Evolutionary conservation across 306 rosid genomes (phyloP).

Genomic region (Clitoria ternatea): DNA sequence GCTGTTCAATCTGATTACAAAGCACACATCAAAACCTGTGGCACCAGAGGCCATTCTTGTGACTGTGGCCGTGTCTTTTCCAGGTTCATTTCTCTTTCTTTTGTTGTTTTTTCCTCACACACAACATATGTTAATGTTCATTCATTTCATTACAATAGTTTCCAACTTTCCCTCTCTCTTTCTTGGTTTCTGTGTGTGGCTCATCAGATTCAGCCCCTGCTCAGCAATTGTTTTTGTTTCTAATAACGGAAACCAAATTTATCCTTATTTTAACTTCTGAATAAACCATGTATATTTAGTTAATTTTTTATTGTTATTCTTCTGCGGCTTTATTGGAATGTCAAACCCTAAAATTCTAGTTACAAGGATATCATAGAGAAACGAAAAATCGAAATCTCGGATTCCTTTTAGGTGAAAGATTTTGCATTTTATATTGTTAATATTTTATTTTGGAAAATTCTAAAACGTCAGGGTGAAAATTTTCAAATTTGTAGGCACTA

Average conservation of each 20-base stretch:
- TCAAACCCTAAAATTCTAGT: constrained; percentile 39
- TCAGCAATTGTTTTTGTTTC: constrained; percentile 18
- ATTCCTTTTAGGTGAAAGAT: constrained; percentile 11
- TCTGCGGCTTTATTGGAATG: constrained; percentile 13
- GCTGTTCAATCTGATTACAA: constrained; percentile 98
- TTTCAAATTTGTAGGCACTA: constrained; percentile 9
- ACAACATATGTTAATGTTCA: neutral
- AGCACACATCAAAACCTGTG: constrained; percentile 97
- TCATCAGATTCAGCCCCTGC: constrained; percentile 26
- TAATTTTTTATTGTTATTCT: constrained; percentile 19
- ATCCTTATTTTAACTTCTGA: neutral
- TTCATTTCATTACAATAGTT: constrained; percentile 2
- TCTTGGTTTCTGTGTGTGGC: neutral
- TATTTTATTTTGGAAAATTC: neutral
- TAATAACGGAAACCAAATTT: constrained; percentile 13
- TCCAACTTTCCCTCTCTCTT: neutral
- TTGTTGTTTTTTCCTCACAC: neutral
- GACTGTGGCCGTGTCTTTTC: constrained; percentile 99
- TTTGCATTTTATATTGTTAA: constrained; percentile 9
- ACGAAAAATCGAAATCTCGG: constrained; percentile 16
- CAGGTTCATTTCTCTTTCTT: constrained; percentile 43
- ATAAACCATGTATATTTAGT: neutral
- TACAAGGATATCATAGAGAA: constrained; percentile 10
- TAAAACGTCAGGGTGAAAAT: neutral
- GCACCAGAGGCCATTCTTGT: constrained; percentile 97